Base-by-base conservation (phyloP, 345 rosid species). In the Atalantia buxifolia region DNA sequence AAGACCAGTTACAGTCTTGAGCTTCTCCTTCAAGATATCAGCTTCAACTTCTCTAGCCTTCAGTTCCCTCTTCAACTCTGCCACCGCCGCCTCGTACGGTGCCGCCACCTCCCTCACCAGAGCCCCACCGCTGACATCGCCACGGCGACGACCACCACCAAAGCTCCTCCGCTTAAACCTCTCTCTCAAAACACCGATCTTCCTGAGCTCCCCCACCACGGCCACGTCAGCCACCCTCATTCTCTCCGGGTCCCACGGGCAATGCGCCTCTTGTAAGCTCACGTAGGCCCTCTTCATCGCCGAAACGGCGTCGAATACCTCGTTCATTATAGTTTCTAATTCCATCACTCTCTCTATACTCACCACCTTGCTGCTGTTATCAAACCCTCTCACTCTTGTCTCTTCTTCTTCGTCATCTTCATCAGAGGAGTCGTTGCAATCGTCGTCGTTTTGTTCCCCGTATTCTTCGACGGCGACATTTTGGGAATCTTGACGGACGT, bases 211-310 rank as follows among this genome's bases (percentile, higher is more conserved):
- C 60, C 88, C 92, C 62, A 92, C 94, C 85, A 93, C 91, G 48
- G 92, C 92, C 79, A 88, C 81, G 63, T 95, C 99, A 38, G 99
- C 97, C 33, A 73, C 89, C 81, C 94, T 84, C 91, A 95, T 92
- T 85, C 88, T 88, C 85, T 92, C 97, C 40, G 94, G 96, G 81
- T 95, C 97, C 99, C 99, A 95, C 35, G 99, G 99, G 22, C 90
- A 88, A 76, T 95, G 99, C 35, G 99, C 99, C 62, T 95, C 99
- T 68, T 95, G 98, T 28, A 93, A 79, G 71, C 78, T 78, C 38
- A 84, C 89, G 80, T 92, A 93, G 56, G 97, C 98, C 72, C 83
- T 89, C 88, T 93, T 93, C 89, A 92, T 77, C 21, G 86, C 87
- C 67, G 91, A 86, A 1, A 88, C 88, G 42, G 96, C 89, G 13